Evolutionary conservation across 2,329 filamentous ascomycete species (phyloP), one percentile per base, ranked within the genome.

Genomic region (Penicillium oxalicum): DNA sequence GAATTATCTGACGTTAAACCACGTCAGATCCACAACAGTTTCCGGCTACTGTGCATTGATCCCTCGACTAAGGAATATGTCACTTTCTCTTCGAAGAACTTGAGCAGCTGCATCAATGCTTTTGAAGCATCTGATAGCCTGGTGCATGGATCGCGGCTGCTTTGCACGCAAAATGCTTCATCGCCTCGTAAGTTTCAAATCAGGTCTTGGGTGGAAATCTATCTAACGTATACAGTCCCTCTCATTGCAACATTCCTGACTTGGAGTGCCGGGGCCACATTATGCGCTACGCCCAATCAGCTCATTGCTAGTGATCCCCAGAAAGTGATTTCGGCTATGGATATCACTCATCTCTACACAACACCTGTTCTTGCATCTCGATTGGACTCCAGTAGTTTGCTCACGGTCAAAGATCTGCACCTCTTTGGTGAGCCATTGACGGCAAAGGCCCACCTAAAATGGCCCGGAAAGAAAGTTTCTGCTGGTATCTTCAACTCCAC

Each of bases 161-260:
- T 95, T 0, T 90, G 95, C 66, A 82, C 87, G 2, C 94, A 87
- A 61, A 91, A 88, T 0, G 87, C 90, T 61, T 86, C 85, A 0
- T 95, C 94, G 61, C 88, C 94, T 61, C 78, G 69, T 71, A 32
- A 54, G 61, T 59, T 13, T 38, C 27, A 9, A 4, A 18, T 32
- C 35, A 40, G 11, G 29, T 25, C 28, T 26, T 47, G 1, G 6
- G 13, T 32, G 34, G 2, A 18, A 18, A 18, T 2, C 13, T 26
- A 13, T 34, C 52, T 66, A 44, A 63, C 39, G 28, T 9, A 1
- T 5, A 33, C 44, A 70, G 83, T 94, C 2, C 94, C 88, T 0
- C 86, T 94, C 0, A 94, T 94, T 62, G 90, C 95, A 61, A 91
- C 94, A 11, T 91, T 95, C 64, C 94, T 88, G 59, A 76, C 88